Percentiles rank a stretch among this genome's conserved stretches.
Conservation (phyloP, 2,329 filamentous ascomycete species). For the Bretziella fagacearum region DNA sequence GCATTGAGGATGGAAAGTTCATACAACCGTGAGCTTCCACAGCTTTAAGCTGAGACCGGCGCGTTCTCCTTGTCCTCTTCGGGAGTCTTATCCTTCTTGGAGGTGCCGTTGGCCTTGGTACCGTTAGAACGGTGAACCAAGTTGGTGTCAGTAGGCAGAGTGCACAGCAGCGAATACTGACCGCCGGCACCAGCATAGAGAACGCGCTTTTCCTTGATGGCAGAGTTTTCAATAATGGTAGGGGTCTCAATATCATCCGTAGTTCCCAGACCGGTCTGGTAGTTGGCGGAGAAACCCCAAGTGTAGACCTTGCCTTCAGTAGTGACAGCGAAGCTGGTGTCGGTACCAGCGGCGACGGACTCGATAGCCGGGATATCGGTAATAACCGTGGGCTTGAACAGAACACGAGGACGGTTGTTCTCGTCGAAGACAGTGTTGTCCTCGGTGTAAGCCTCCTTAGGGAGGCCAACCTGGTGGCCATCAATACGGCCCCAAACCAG, state of each 20-base stretch:
- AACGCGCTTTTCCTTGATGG: conserved; percentile 57
- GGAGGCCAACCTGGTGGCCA: conserved; percentile 36
- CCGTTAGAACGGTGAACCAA: conserved; percentile 14
- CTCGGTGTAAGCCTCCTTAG: conserved; percentile 30
- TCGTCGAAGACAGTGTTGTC: conserved; percentile 46
- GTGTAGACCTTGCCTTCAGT: conserved; percentile 54
- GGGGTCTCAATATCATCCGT: conserved; percentile 48
- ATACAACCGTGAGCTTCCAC: not conserved
- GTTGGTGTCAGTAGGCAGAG: conserved; percentile 21
- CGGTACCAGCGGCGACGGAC: conserved; percentile 44
- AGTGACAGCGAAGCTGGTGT: conserved; percentile 58
- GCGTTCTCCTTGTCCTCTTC: conserved; percentile 11
- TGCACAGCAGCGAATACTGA: conserved; percentile 56
- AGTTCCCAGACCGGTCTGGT: conserved; percentile 61
- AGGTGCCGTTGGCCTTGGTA: conserved; percentile 20
- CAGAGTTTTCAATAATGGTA: conserved; percentile 54
- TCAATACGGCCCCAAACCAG: conserved; percentile 44
- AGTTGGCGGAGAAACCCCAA: conserved; percentile 68
- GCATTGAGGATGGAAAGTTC: not conserved
- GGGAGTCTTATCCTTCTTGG: conserved; percentile 8
- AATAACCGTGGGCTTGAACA: conserved; percentile 27
- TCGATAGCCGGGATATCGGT: conserved; percentile 15
- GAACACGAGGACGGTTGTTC: conserved; percentile 45
- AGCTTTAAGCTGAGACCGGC: conserved; percentile 8
- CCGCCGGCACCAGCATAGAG: conserved; percentile 72